A percentile compares a stretch with the other conserved stretches of the same genome.
Evolutionary conservation across 2,329 filamentous ascomycete genomes (phyloP).

Genomic region (Neobulgaria alba): DNA sequence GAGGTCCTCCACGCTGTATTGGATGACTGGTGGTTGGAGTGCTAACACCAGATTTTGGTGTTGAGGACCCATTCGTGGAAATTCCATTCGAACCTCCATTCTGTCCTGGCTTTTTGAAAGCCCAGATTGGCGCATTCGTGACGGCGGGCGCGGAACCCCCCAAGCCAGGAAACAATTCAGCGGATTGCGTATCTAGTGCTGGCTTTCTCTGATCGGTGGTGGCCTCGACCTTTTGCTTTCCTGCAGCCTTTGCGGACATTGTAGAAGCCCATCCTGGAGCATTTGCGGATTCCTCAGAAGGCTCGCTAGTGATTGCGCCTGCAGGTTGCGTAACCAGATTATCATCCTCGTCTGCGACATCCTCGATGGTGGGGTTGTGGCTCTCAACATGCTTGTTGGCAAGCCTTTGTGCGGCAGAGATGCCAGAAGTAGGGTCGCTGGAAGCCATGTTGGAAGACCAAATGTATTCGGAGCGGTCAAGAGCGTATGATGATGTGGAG

Average conservation of each 20-base stretch:
- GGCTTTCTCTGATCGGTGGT: conserved; percentile 30
- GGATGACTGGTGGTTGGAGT: conserved; percentile 27
- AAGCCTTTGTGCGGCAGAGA: conserved; percentile 43
- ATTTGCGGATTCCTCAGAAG: conserved; percentile 32
- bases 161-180: conserved; percentile 90
- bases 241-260: conserved; percentile 54
- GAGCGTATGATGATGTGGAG: too few relatives aligned
- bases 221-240: conserved; percentile 56
- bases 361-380: conserved; percentile 64
- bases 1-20: conserved; percentile 28
- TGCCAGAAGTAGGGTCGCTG: conserved; percentile 7
- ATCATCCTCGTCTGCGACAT: conserved; percentile 76
- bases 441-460: conserved; percentile 24
- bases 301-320: conserved; percentile 29
- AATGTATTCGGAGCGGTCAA: too few relatives aligned
- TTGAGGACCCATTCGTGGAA: conserved; percentile 44
- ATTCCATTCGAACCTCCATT: conserved; percentile 42
- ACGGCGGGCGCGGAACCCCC: conserved; percentile 52
- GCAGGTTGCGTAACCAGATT: conserved; percentile 45
- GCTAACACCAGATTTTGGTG: conserved; percentile 52
- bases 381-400: conserved; percentile 51
- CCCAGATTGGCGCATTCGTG: conserved; percentile 63
- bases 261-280: conserved; percentile 40
- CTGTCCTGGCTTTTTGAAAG: conserved; percentile 50
- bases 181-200: conserved; percentile 71